Evolutionary conservation across 2,329 filamentous ascomycete genomes (phyloP), one percentile per base, ranked within the genome.

Genomic region (Fusarium sp.): DNA sequence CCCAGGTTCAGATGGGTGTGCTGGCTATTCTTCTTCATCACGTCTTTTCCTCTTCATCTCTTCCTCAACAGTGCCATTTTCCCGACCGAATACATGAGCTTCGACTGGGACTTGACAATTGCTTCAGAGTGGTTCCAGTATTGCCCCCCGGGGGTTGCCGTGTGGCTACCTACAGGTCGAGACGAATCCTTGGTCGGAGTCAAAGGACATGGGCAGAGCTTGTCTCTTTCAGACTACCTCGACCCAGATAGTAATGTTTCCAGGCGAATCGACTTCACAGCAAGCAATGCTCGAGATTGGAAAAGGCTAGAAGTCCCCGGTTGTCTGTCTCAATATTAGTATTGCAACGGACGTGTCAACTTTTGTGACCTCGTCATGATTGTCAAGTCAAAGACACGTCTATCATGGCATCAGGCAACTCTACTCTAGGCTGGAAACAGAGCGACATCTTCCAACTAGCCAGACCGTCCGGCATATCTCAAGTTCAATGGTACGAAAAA

Each of bases 1-100:
- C 44, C 64, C 6, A 33, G 23, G 36, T 7, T 31, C 11, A 56
- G 54, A 4, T 38, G 29, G 4, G 9, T 53, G 1, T 57, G 42
- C 10, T 67, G 61, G 64, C 3, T 53, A 4, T 42, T 63, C 2
- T 50, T 66, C n/a, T 49, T 44, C 13, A 11, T 60, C 14, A 60
- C 50, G 18, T 67, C 61, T 5, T 31, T 67, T 8, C 61, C 64
- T 7, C 20, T 67, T 10, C 60, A 67, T 14, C 51, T 67, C 8
- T 33, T 64, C 20, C 60, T 60, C 23, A 64, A 64, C 61, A 31
- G 46, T 14, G 16, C 25, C 27, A 31, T 51, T 16, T 51, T 51
- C 8, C 14, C 16, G 3, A 51, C 16, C 6, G 13, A 31, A n/a
- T 51, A 51, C 10, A 31, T 13, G 25, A 18, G 27, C 46, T 6